phyloP scores from a whole-genome alignment of 306 rosid species.

The Nissolia schottii region DNA sequence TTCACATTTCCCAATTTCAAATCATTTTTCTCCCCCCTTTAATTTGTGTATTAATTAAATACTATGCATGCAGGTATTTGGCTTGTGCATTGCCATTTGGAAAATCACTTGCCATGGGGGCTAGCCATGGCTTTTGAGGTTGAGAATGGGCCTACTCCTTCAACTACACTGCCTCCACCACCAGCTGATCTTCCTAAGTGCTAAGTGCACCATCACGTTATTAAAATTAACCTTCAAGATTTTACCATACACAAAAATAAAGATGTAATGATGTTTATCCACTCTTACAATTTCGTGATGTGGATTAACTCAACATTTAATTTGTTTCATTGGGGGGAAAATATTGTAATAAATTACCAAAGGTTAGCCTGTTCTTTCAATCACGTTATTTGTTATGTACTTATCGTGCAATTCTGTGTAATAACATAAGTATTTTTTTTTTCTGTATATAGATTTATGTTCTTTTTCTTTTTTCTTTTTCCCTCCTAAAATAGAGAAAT shows the following conservation, averaged over 20 bases:
- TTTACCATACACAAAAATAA: background rate
- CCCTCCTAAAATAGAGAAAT: too few relatives aligned
- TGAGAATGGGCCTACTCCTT: constrained; percentile 29
- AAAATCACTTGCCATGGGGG: constrained; percentile 72
- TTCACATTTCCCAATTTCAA: background rate
- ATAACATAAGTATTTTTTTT: background rate
- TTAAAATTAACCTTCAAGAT: background rate
- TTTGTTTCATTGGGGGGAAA: background rate
- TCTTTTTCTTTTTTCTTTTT: background rate
- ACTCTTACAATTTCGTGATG: background rate
- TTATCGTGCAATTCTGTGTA: background rate
- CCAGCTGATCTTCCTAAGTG: constrained; percentile 64
- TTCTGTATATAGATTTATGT: background rate
- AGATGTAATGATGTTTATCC: background rate
- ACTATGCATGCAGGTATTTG: constrained; percentile 34
- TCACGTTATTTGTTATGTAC: background rate
- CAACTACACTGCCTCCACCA: constrained; percentile 43
- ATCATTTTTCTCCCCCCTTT: background rate
- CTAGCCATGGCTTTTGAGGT: constrained; percentile 46
- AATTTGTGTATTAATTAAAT: too few relatives aligned
- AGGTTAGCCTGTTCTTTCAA: constrained; percentile 12
- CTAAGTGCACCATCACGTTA: background rate
- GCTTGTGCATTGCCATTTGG: constrained; percentile 65
- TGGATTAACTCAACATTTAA: background rate
- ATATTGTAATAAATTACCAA: constrained; percentile 12